Conservation (phyloP, 2,329 filamentous ascomycete genomes). For the Endoconidiophora polonica region DNA sequence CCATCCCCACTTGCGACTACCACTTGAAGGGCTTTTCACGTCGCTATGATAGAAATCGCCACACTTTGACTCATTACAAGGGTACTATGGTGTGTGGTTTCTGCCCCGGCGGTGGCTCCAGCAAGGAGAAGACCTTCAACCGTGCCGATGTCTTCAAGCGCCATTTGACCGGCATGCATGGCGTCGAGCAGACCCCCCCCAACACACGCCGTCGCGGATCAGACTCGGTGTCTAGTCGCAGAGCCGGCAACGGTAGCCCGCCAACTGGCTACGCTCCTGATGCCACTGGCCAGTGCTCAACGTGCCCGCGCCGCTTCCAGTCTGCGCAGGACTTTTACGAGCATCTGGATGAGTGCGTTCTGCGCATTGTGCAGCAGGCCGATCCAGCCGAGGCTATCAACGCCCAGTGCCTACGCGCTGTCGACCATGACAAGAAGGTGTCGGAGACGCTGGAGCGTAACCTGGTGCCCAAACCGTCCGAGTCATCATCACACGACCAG, state of each 20-base stretch:
- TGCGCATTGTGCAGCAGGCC: conserved; percentile 55
- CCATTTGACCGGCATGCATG: conserved; percentile 77
- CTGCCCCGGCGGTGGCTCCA: conserved; percentile 74
- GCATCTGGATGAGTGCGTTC: conserved; percentile 68
- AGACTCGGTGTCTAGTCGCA: no score
- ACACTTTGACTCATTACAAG: conserved; percentile 91
- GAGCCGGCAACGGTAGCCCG: conserved; percentile 9
- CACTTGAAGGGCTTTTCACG: conserved; percentile 82
- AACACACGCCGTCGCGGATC: conserved; percentile 65
- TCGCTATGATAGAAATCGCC: conserved; percentile 93
- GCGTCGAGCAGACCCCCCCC: conserved; percentile 80
- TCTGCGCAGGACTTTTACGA: conserved; percentile 98
- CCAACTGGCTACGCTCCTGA: conserved; percentile 48
- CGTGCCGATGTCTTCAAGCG: conserved; percentile 91
- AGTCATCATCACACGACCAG: conserved; percentile 33
- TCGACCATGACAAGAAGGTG: conserved; percentile 46
- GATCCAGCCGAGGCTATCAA: conserved; percentile 55
- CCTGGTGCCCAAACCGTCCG: conserved; percentile 33
- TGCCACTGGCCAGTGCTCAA: conserved; percentile 86
- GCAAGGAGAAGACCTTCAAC: conserved; percentile 90
- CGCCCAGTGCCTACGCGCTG: conserved; percentile 46
- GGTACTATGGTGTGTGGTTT: conserved; percentile 95
- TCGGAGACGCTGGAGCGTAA: conserved; percentile 48
- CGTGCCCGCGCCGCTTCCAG: conserved; percentile 76
- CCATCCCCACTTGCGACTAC: conserved; percentile 82